These are phyloP conservation scores for Desmodesmus armatus DNA, from an alignment of 139 green algal species.

Conservation along the genomic window DNA sequence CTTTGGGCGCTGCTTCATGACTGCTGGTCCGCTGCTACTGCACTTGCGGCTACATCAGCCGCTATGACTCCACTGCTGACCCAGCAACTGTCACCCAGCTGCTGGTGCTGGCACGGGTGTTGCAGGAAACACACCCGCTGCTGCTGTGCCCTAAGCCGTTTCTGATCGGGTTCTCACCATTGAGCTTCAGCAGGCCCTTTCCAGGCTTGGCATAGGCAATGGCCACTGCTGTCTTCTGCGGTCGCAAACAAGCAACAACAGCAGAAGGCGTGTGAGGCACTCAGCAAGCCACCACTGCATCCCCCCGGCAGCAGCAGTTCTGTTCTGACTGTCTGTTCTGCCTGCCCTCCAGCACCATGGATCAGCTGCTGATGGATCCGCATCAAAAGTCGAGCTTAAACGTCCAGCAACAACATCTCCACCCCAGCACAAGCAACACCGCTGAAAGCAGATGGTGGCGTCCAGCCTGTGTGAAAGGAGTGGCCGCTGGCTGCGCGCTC, in stretches of 20 bases:
- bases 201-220: constrained; percentile 96
- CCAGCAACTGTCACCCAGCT: neutral
- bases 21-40: neutral
- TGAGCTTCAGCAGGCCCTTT: constrained; percentile 95
- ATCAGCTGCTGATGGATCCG: neutral
- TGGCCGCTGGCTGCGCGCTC: neutral
- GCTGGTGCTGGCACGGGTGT: neutral
- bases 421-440: too few relatives aligned
- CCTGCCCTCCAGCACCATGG: neutral
- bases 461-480: too few relatives aligned
- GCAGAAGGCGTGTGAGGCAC: too few relatives aligned
- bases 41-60: neutral
- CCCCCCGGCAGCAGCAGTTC: too few relatives aligned
- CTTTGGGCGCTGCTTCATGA: too few relatives aligned
- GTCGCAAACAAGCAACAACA: too few relatives aligned
- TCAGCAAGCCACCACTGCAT: constrained; percentile 29
- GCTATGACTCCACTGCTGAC: too few relatives aligned
- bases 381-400: too few relatives aligned
- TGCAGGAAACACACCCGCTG: neutral
- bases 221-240: constrained; percentile 97
- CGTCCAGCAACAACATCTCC: too few relatives aligned
- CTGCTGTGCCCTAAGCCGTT: neutral
- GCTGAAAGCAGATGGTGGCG: too few relatives aligned
- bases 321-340: too few relatives aligned
- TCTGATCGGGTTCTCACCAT: constrained; percentile 75